Percentiles rank a stretch among this genome's conserved stretches.
These are phyloP conservation scores for Carpinus viminea DNA, from an alignment of 306 rosid species.

Conservation along the genomic window DNA sequence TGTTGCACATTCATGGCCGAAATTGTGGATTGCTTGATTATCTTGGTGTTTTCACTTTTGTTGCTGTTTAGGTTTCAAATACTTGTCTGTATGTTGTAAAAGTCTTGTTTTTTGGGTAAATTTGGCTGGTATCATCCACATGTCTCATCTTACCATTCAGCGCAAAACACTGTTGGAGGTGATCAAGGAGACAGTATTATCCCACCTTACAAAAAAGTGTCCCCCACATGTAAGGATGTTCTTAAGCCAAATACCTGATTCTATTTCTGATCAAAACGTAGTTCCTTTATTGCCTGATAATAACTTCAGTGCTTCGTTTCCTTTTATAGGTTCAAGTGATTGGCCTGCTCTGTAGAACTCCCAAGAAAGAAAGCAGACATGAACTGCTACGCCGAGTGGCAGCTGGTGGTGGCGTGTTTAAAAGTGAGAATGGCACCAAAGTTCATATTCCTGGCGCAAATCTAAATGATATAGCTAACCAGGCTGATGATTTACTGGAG, in stretches of 20 bases:
- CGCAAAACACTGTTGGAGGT: slow-evolving; percentile 87
- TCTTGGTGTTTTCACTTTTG: background rate
- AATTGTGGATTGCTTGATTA: background rate
- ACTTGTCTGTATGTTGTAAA: background rate
- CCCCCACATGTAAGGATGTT: slow-evolving; percentile 80
- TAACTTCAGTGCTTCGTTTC: slow-evolving; percentile 12
- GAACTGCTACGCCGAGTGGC: slow-evolving; percentile 92
- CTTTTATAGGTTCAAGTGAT: slow-evolving; percentile 79
- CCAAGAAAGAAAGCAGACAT: slow-evolving; percentile 80
- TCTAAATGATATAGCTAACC: slow-evolving; percentile 90
- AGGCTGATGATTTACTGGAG: slow-evolving; percentile 95
- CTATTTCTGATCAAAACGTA: slow-evolving; percentile 8
- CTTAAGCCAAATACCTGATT: slow-evolving; percentile 15
- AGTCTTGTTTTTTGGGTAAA: background rate
- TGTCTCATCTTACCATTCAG: slow-evolving; percentile 40
- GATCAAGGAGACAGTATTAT: slow-evolving; percentile 89
- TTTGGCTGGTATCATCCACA: slow-evolving; percentile 11
- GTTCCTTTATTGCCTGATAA: slow-evolving; percentile 12
- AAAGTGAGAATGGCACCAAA: slow-evolving; percentile 59
- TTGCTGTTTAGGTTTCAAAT: background rate
- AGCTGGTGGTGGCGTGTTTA: slow-evolving; percentile 83
- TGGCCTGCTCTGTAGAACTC: slow-evolving; percentile 93
- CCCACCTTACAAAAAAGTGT: slow-evolving; percentile 80
- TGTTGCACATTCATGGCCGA: background rate
- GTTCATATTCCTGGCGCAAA: slow-evolving; percentile 88